Evolutionary conservation across 768 basidiomycete genomes (phyloP), one percentile per base, ranked within the genome.

Genomic region (Myochromella boudieri): DNA sequence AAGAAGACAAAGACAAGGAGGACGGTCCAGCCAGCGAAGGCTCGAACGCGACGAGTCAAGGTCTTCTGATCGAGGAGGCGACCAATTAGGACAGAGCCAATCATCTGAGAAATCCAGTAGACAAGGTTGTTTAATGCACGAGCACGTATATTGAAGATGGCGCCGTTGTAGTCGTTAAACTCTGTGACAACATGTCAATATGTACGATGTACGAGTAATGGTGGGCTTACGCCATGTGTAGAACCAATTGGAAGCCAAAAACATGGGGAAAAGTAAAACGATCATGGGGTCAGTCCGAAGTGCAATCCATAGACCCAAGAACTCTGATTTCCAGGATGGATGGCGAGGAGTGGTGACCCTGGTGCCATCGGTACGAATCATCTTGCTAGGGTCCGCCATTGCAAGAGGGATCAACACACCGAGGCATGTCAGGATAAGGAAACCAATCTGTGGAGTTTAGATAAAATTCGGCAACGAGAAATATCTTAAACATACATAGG

Each of bases 201-300:
- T 42, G 57, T 42, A 12, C 29, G 39, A 47, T 25, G 40, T 12
- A 25, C 31, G 17, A n/a, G n/a, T n/a, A 17, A 26, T 1, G n/a
- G 17, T 14, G 24, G 10, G 64, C 83, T 57, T 52, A 87, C 86
- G 87, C 86, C 86, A 91, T 1, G 88, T 84, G 59, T 89, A 89
- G 66, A 90, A 91, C 79, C 86, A 91, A 61, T 91, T 91, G 33
- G 83, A 86, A 5, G 85, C 82, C 46, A 91, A 77, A 67, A 91
- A 91, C 84, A 92, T 87, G 9, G 91, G 91, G 71, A 92, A 87
- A 18, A 92, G 75, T 3, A 89, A 66, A 11, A 91, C 48, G 55
- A 93, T 81, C 67, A 75, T 69, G 0, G 86, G 87, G 58, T 92
- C 90, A 8, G 76, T 83, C 47, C 67, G 74, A 40, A 93, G 69